phyloP scores from a whole-genome alignment of 768 basidiomycete species.

The Lactifluus piperatus region DNA sequence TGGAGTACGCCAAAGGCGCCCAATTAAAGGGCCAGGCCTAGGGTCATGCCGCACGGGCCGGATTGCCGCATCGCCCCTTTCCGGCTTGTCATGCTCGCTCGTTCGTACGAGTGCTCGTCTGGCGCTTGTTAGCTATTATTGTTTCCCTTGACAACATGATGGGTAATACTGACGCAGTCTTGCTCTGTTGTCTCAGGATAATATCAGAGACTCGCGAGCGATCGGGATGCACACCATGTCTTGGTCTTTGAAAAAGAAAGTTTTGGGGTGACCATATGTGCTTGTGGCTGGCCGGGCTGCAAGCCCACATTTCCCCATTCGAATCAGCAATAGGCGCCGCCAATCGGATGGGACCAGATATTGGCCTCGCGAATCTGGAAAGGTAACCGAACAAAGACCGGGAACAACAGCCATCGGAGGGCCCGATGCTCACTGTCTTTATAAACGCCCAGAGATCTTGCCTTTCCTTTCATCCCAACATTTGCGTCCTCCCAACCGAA shows the following conservation, averaged over 20 bases:
- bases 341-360: background rate
- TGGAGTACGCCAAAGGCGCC: background rate
- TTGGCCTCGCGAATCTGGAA: slow-evolving; percentile 4
- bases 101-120: background rate
- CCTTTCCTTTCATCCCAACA: slow-evolving; percentile 2
- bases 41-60: background rate
- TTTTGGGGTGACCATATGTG: slow-evolving; percentile 2
- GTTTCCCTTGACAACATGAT: background rate
- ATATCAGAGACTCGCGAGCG: background rate
- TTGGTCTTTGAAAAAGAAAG: background rate
- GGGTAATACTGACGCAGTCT: background rate
- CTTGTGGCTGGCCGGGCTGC: background rate
- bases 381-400: slow-evolving; percentile 9
- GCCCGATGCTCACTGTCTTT: background rate
- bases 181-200: background rate
- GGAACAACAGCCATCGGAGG: slow-evolving; percentile 10
- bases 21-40: background rate
- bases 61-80: no score
- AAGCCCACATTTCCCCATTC: background rate
- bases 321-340: background rate
- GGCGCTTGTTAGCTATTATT: background rate
- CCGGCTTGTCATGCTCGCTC: background rate
- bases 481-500: background rate
- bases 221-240: background rate
- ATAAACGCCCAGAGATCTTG: slow-evolving; percentile 1